These are phyloP conservation scores for Epichloe sylvatica DNA, from an alignment of 2,329 filamentous ascomycete species.

Conservation along the genomic window DNA sequence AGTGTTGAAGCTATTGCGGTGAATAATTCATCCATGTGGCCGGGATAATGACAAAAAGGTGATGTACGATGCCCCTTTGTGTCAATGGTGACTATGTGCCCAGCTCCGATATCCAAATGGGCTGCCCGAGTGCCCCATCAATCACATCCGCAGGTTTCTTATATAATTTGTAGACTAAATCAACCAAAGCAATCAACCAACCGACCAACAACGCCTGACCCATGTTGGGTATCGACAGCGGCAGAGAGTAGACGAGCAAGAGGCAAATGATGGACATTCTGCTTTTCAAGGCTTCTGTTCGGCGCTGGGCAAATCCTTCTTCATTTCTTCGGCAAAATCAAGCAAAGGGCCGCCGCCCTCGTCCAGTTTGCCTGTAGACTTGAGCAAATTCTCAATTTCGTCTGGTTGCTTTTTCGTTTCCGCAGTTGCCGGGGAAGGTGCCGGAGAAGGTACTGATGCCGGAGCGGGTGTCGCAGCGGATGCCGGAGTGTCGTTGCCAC, in stretches of 20 bases:
- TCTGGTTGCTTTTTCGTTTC: conserved; percentile 10
- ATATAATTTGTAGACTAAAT: background rate
- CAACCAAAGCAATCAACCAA: background rate
- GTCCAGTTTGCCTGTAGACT: conserved; percentile 32
- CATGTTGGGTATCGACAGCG: background rate
- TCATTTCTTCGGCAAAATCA: conserved; percentile 42
- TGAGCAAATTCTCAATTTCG: conserved; percentile 31
- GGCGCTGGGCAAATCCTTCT: conserved; percentile 30
- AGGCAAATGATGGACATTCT: background rate
- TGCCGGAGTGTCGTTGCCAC: conserved; percentile 17
- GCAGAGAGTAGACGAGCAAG: background rate
- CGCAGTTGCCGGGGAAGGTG: background rate
- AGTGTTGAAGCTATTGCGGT: background rate
- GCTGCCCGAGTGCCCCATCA: background rate
- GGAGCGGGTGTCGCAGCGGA: background rate
- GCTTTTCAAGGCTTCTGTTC: background rate
- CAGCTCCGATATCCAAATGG: conserved; percentile 1
- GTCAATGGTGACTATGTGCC: background rate
- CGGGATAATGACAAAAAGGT: background rate
- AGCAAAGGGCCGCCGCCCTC: conserved; percentile 34
- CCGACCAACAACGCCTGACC: conserved; percentile 4
- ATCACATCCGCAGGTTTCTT: background rate
- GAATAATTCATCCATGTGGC: background rate
- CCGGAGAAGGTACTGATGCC: background rate
- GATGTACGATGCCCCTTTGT: background rate